These are phyloP conservation scores for Fusarium illudens DNA, from an alignment of 2,329 filamentous ascomycete species.

Conservation along the genomic window DNA sequence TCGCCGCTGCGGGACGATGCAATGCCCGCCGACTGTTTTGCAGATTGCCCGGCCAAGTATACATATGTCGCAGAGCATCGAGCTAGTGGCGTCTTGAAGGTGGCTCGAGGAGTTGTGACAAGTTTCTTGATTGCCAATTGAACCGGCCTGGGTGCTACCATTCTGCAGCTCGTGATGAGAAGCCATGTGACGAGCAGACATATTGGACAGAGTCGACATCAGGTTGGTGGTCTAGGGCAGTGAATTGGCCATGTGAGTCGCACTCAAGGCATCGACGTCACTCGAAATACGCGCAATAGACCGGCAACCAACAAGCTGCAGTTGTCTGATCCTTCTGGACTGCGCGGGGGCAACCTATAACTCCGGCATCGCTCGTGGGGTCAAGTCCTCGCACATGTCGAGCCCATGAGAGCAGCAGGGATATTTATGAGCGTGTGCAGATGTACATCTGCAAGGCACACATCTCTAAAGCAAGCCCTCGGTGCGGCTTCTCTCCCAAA, in stretches of 20 bases:
- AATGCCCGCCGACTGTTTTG: background rate
- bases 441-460: background rate
- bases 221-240: background rate
- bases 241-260: background rate
- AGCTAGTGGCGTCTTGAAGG: background rate
- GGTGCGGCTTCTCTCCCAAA: background rate
- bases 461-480: background rate
- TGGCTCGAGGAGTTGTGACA: background rate
- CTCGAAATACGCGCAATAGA: background rate
- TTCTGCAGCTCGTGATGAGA: background rate
- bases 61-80: background rate
- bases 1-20: constrained; percentile 5
- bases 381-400: background rate
- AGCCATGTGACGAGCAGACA: background rate
- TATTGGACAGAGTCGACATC: background rate
- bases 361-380: background rate
- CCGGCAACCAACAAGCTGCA: background rate
- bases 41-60: background rate
- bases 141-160: background rate
- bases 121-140: background rate
- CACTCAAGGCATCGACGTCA: background rate
- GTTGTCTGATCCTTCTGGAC: background rate
- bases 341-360: background rate
- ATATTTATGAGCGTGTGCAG: background rate
- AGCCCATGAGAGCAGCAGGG: background rate